Evolutionary conservation across 208 protist genomes (phyloP), one percentile per base, ranked within the genome.

Genomic region (Acanthamoeba castellanii): DNA sequence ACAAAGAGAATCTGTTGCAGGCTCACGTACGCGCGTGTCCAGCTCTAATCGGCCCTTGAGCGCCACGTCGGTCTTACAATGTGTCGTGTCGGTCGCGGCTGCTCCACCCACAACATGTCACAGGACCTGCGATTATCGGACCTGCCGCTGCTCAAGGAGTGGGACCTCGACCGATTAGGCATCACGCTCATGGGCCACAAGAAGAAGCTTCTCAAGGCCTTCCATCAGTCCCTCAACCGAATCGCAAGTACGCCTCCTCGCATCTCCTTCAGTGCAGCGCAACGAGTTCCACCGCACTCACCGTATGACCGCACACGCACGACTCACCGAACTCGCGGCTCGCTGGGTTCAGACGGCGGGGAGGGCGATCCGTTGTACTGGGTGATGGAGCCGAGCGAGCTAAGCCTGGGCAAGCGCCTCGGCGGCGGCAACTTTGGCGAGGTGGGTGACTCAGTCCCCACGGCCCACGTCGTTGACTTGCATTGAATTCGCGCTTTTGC

Each of bases 81-180:
- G 7, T 55, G 3, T 0, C 13, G 50, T 55, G 13, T 11, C 14
- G 50, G 64, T 70, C 25, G 25, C 5, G 25, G 66, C 30, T 5
- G 66, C 14, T 2, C 66, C 27, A 9, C 6, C 30, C 22, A 72
- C 66, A 16, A 16, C n/a, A n/a, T n/a, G n/a, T n/a, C n/a, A 27
- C 30, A 76, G 47, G 76, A 85, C 11, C 76, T 85, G 20, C 76
- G 76, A 5, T 30, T 85, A 34, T 11, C 76, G 3, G 76, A 85
- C 45, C 47, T 85, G 34, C 76, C 76, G 34, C 76, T 85, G 14
- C 76, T 85, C 76, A 85, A 85, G 42, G 76, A 85, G 45, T 85
- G 76, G 76, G 76, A 85, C 47, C 76, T 85, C 76, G 76, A 85
- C 76, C 76, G 76, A 16, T 57, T 85, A 34, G 76, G 76, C 76